phyloP scores from a whole-genome alignment of 306 rosid species.

The Arachis stenosperma region DNA sequence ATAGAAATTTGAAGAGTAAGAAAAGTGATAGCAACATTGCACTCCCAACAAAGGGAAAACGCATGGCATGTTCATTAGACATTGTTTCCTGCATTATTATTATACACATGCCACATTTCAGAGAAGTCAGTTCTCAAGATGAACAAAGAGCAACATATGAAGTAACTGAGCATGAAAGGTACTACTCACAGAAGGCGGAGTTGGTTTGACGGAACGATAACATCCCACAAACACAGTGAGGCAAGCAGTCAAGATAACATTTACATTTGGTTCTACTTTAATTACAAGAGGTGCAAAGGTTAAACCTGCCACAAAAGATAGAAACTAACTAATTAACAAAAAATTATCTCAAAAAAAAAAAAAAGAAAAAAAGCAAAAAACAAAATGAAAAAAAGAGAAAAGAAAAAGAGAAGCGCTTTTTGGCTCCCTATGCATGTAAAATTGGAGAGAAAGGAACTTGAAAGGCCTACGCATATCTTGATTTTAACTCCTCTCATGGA shows the following conservation, averaged over 20 bases:
- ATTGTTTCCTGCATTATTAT: conserved; percentile 72
- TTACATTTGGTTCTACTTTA: conserved; percentile 74
- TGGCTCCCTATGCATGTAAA: neutral
- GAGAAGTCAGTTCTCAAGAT: neutral
- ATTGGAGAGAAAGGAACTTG: neutral
- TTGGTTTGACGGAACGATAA: conserved; percentile 82
- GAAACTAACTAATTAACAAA: neutral
- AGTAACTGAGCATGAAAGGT: neutral
- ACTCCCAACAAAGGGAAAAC: conserved; percentile 87
- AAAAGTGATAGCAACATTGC: conserved; percentile 84
- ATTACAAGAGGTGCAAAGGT: conserved; percentile 76
- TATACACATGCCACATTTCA: conserved; percentile 1
- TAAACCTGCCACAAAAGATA: conserved; percentile 59
- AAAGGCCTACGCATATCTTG: conserved; percentile 1
- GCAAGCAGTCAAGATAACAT: conserved; percentile 75
- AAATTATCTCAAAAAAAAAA: neutral
- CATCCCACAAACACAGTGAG: conserved; percentile 80
- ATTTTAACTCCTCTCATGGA: neutral
- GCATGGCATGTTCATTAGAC: conserved; percentile 90
- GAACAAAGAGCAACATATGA: neutral
- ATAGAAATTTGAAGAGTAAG: conserved; percentile 79
- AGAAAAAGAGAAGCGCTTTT: too few relatives aligned
- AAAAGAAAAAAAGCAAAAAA: neutral
- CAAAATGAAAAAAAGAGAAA: too few relatives aligned
- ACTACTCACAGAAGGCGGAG: conserved; percentile 73